Percentiles rank a stretch among this genome's conserved stretches.
Conservation (phyloP, 441 rosid genomes). For the Populus trichocarpa region DNA sequence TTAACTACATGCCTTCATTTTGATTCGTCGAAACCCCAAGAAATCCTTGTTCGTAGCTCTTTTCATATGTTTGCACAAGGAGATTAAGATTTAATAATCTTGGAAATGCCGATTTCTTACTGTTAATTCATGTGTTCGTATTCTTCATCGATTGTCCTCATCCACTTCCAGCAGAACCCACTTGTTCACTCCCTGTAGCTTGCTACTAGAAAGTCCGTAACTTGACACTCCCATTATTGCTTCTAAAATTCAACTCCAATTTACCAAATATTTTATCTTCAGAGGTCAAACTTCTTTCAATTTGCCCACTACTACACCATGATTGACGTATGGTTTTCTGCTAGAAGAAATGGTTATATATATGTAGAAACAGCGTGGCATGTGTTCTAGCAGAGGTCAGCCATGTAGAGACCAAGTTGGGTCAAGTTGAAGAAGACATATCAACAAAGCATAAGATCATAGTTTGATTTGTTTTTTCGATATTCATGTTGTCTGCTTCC, state of each 20-base stretch:
- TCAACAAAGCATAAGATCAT: conserved; percentile 9
- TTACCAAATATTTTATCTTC: background rate
- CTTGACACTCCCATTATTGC: conserved; percentile 6
- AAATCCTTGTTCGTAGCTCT: background rate
- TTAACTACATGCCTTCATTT: background rate
- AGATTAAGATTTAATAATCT: background rate
- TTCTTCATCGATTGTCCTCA: conserved; percentile 2
- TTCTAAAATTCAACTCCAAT: background rate
- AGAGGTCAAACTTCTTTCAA: background rate
- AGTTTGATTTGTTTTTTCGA: background rate
- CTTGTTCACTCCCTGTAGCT: background rate
- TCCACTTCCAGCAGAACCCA: too few species aligned
- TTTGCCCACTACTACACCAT: background rate
- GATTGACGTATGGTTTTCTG: conserved; percentile 3
- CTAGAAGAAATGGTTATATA: background rate
- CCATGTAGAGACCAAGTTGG: conserved; percentile 5
- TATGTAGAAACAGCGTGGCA: background rate
- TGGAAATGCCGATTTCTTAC: background rate
- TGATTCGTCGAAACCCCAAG: conserved; percentile 2
- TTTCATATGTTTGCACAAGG: background rate
- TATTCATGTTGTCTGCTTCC: background rate
- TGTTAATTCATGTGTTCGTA: background rate
- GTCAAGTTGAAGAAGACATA: conserved; percentile 23
- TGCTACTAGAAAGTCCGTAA: background rate
- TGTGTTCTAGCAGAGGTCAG: background rate